Base-by-base conservation (phyloP, 176 grass and related monocot genomes). In the Ensete ventricosum region DNA sequence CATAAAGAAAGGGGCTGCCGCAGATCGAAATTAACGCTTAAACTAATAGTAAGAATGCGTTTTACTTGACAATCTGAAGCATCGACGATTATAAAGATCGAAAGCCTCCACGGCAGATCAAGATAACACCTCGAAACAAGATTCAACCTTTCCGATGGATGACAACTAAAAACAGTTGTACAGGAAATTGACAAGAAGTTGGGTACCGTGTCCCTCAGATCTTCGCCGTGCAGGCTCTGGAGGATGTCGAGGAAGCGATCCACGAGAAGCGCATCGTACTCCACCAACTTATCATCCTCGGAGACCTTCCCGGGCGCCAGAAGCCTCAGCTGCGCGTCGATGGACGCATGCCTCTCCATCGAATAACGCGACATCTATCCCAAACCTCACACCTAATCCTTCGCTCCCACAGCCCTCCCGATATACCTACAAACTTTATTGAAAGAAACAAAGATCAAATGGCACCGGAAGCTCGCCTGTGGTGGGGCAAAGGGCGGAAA, bases 201-300 rank as follows among this genome's bases (percentile, higher is more conserved):
- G 22, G 12, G 62, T 87, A 87, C 85, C 76, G 78, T 67, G 58
- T 87, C 85, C 55, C 85, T 76, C 26, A 87, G 14, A 29, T 75
- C 29, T 60, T 76, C 73, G 6, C 85, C 85, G 54, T 87, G 85
- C 63, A 87, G 69, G 52, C 79, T 65, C 71, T 87, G 80, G 27
- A 87, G 72, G 58, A 83, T 87, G 64, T 87, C 77, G 24, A 87
- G 81, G 64, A 87, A 87, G 3, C 85, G 77, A 74, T 87, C 85
- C 55, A 79, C 67, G 3, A 87, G 85, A 43, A 83, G 69, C 9
- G 85, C 85, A 9, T 87, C 85, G 62, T 87, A 87, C 72, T 87
- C 80, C 11, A 87, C 76, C 54, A 87, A 71, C 71, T 83, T 87
- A 43, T 87, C 85, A 63, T 87, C 85, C 49, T 87, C 85, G 12